A percentile compares a stretch with the other conserved stretches of the same genome.
These are phyloP conservation scores for Nymphaea colorata DNA, from an alignment of 164 flowering plant species.

Conservation along the genomic window DNA sequence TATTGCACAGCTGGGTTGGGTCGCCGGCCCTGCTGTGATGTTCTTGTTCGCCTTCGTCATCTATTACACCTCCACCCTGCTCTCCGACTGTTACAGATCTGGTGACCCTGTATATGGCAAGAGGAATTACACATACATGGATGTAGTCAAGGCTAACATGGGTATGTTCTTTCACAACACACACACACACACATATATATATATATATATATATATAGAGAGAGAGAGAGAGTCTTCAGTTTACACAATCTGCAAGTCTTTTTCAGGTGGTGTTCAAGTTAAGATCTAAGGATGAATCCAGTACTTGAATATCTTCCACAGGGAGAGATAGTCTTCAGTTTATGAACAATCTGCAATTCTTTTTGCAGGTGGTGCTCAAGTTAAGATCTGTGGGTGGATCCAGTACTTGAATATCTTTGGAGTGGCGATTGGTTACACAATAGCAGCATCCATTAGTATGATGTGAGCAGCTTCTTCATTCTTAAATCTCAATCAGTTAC, in stretches of 20 bases:
- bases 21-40: constrained; percentile 52
- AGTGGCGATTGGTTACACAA: constrained; percentile 63
- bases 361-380: constrained; percentile 29
- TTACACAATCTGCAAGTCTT: background rate
- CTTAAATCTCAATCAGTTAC: background rate
- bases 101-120: constrained; percentile 41
- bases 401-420: constrained; percentile 57
- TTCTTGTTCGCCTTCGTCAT: constrained; percentile 38
- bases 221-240: background rate
- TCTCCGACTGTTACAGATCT: constrained; percentile 42
- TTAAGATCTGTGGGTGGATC: constrained; percentile 37
- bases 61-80: constrained; percentile 37
- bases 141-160: constrained; percentile 41
- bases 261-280: constrained; percentile 31
- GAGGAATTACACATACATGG: constrained; percentile 54
- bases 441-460: constrained; percentile 68
- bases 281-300: constrained; percentile 47
- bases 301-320: constrained; percentile 31
- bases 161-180: constrained; percentile 15
- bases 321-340: too few relatives aligned
- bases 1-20: constrained; percentile 59
- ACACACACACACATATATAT: background rate
- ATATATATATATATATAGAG: background rate
- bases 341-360: too few relatives aligned
- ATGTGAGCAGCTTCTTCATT: constrained; percentile 23